phyloP scores from a whole-genome alignment of 345 rosid genomes.

The Iberis pinnata region DNA sequence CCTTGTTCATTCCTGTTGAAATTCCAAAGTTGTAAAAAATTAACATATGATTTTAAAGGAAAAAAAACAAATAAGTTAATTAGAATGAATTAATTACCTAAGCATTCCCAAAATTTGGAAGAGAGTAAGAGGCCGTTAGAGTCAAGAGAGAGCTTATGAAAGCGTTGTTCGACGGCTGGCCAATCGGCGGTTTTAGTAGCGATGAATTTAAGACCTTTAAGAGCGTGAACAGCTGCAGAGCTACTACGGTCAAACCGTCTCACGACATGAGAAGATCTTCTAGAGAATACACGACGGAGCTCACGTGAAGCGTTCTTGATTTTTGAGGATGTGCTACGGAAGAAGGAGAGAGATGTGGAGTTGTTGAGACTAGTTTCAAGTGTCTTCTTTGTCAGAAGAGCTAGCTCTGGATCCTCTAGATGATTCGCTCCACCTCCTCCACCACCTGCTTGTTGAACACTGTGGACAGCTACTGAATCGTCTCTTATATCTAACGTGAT shows the following conservation, averaged over 20 bases:
- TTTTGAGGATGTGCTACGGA: conserved; percentile 56
- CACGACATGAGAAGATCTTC: conserved; percentile 35
- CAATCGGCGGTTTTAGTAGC: conserved; percentile 55
- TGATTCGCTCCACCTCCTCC: conserved; percentile 22
- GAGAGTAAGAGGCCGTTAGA: conserved; percentile 50
- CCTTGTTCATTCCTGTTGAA: conserved; percentile 85
- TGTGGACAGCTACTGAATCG: conserved; percentile 77
- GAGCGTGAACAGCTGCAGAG: conserved; percentile 69
- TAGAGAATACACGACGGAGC: conserved; percentile 57
- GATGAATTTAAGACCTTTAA: conserved; percentile 83
- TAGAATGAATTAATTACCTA: conserved; percentile 43
- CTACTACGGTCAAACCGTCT: conserved; percentile 52
- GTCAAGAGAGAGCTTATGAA: conserved; percentile 45
- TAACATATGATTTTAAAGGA: no score
- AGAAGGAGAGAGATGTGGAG: conserved; percentile 41
- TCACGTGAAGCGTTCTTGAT: conserved; percentile 75
- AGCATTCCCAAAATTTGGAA: conserved; percentile 71
- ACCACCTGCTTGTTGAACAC: conserved; percentile 63
- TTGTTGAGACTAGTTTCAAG: conserved; percentile 42
- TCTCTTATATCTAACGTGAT: conserved; percentile 76
- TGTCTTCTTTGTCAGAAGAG: conserved; percentile 57
- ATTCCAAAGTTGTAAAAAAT: no score
- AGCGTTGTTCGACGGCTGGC: conserved; percentile 63
- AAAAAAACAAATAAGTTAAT: no score
- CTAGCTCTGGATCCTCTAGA: conserved; percentile 56